phyloP scores from a whole-genome alignment of 495 filamentous ascomycete species.

The Neurospora sp. region DNA sequence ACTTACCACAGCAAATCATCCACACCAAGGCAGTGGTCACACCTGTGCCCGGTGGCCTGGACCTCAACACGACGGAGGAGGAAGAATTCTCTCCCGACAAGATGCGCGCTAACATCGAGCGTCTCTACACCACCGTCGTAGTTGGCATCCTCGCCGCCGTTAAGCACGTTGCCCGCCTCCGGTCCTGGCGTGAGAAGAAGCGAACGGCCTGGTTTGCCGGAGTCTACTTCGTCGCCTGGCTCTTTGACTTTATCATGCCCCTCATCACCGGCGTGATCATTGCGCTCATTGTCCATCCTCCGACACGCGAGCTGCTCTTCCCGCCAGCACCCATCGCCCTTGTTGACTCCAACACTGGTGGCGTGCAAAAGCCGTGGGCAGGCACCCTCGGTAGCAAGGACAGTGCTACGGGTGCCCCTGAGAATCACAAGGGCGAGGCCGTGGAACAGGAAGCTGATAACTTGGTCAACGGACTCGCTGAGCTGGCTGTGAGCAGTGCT shows the following conservation, averaged over 20 bases:
- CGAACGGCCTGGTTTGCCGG: conserved; percentile 59
- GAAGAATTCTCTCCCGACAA: conserved; percentile 86
- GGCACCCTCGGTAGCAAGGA: conserved; percentile 68
- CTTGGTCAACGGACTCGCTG: conserved; percentile 66
- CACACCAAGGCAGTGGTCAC: conserved; percentile 62
- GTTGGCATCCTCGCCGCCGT: conserved; percentile 54
- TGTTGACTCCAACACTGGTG: conserved; percentile 51
- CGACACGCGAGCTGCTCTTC: conserved; percentile 55
- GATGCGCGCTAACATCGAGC: conserved; percentile 66
- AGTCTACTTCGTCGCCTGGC: conserved; percentile 66
- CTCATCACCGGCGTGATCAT: conserved; percentile 46
- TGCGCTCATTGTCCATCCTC: conserved; percentile 56
- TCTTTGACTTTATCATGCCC: conserved; percentile 63
- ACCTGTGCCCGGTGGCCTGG: conserved; percentile 45
- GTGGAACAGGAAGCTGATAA: conserved; percentile 79
- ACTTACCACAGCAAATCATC: conserved; percentile 61
- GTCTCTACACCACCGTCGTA: conserved; percentile 74
- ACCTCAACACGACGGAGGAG: conserved; percentile 70
- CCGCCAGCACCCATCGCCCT: conserved; percentile 61
- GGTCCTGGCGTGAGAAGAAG: conserved; percentile 68
- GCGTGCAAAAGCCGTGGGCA: conserved; percentile 56
- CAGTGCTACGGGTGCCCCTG: conserved; percentile 70
- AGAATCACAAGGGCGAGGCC: conserved; percentile 77
- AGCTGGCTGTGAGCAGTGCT: conserved; percentile 64
- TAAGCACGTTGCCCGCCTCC: conserved; percentile 65